Evolutionary conservation across 208 protist species (phyloP), one percentile per base, ranked within the genome.

Genomic region (Endotrypanum monterogeii): DNA sequence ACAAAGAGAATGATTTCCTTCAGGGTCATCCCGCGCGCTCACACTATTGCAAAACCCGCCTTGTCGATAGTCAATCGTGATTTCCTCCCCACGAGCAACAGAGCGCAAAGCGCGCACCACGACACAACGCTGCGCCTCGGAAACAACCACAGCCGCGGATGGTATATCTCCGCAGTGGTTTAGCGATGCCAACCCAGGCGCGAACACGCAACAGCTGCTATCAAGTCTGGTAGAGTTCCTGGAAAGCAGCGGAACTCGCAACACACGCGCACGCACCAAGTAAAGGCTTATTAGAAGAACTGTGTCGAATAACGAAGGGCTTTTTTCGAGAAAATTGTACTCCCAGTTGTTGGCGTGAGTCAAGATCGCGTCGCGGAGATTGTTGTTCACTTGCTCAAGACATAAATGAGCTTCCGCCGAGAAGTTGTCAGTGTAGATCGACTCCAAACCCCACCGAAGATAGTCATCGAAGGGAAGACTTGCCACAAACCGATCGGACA

Each of bases 351-450:
- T 77, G 8, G 89, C 89, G 74, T 90, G 67, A 23, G 76, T 82
- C 25, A 96, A 71, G 12, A 90, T 69, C 48, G 83, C 82, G 73
- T 96, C 92, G 12, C 89, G 80, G 16, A 96, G 71, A 71, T 91
- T 94, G 51, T 56, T 80, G 12, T 88, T 71, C 28, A 97, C 62
- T 62, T 95, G 86, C 77, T 95, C 91, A 32, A 96, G 66, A 39
- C 83, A 89, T 37, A 74, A 56, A 71, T 97, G 93, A 7, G 82
- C 68, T 14, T 84, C 79, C 16, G 76, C 84, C 0, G 63, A 28
- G 18, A 71, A 78, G 48, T 70, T 9, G 20, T 73, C 79, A 25
- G 73, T 63, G 71, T 89, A 93, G 14, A 89, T 41, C 0, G 65
- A 75, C 82, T 97, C 90, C 9, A 95, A 71, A 0, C 93, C 93